Evolutionary conservation across 495 filamentous ascomycete genomes (phyloP).

Genomic region (Recurvomyces mirabilis): DNA sequence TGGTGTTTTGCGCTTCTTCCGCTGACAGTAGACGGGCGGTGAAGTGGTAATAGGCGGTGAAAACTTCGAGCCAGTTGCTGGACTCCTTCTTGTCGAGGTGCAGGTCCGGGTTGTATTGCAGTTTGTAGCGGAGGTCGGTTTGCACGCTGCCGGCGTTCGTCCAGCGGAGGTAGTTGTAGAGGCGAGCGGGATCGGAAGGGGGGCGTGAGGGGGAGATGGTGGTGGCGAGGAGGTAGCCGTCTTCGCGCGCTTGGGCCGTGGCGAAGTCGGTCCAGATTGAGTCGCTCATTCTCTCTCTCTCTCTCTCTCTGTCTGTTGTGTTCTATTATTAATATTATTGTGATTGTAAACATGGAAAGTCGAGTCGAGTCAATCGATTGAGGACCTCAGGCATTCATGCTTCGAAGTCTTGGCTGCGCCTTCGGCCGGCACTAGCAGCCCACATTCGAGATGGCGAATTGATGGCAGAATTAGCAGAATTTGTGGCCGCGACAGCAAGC

Average conservation of each 20-base stretch:
- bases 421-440: too few relatives aligned
- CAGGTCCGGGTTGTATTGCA: constrained; percentile 45
- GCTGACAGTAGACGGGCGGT: constrained; percentile 41
- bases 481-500: constrained; percentile 2
- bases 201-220: constrained; percentile 58
- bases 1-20: constrained; percentile 29
- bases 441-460: background rate
- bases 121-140: constrained; percentile 46
- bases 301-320: too few relatives aligned
- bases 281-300: too few relatives aligned
- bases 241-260: constrained; percentile 10
- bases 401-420: too few relatives aligned
- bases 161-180: constrained; percentile 49
- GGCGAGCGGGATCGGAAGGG: constrained; percentile 42
- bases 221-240: constrained; percentile 56
- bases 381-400: too few relatives aligned
- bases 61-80: constrained; percentile 72
- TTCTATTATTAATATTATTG: too few relatives aligned
- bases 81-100: constrained; percentile 52
- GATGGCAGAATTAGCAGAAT: constrained; percentile 5
- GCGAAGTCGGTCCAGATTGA: constrained; percentile 49
- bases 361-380: too few relatives aligned
- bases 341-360: too few relatives aligned
- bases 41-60: constrained; percentile 71
- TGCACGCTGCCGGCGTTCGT: constrained; percentile 45